Evolutionary conservation across 345 rosid genomes (phyloP).

Genomic region (Excoecaria cochinchinensis): DNA sequence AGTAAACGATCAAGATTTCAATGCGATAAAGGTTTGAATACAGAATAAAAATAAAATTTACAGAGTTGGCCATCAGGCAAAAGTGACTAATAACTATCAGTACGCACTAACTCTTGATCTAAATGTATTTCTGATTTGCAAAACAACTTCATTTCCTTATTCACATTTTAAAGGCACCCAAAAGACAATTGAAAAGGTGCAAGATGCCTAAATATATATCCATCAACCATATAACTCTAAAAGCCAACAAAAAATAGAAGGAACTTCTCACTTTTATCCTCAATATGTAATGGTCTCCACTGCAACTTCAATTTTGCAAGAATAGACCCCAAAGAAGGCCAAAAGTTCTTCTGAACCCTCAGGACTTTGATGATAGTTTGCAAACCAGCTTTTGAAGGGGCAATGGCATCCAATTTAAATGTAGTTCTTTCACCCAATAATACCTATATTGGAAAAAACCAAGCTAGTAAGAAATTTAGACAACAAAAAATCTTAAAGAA

Average conservation of each 20-base stretch:
- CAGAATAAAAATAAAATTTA: too few species aligned
- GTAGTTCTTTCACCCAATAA: constrained; percentile 67
- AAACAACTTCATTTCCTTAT: not conserved
- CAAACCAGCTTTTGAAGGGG: constrained; percentile 69
- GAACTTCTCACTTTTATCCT: constrained; percentile 57
- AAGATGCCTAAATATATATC: not conserved
- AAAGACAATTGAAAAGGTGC: not conserved
- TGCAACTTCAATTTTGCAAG: constrained; percentile 52
- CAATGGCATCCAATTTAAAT: constrained; percentile 32
- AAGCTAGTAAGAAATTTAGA: constrained; percentile 15
- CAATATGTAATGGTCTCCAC: constrained; percentile 39
- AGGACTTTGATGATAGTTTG: constrained; percentile 74
- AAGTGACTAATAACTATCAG: not conserved
- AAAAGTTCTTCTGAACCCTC: constrained; percentile 73
- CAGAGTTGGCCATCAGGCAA: not conserved
- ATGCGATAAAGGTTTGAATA: too few species aligned
- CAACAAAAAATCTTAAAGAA: not conserved
- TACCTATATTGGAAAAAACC: constrained; percentile 40
- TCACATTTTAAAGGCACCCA: not conserved
- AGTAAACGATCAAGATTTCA: too few species aligned
- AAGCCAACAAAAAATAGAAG: constrained; percentile 3
- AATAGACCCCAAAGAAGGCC: constrained; percentile 56
- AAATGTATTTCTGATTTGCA: not conserved
- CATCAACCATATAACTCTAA: not conserved
- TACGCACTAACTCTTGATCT: not conserved